Conservation (phyloP, 2,329 filamentous ascomycete genomes). For the Botrytis pseudocinerea region DNA sequence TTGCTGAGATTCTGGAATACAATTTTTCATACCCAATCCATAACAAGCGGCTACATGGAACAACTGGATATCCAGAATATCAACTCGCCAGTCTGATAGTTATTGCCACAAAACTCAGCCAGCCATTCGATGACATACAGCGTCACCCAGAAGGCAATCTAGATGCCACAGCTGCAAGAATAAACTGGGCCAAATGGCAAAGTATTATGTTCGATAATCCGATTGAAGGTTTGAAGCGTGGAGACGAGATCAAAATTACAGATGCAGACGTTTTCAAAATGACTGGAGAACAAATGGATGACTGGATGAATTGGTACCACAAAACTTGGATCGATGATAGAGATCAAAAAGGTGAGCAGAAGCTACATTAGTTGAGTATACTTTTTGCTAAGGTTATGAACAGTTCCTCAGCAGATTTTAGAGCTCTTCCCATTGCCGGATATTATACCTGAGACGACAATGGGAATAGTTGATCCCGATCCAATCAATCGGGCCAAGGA, state of each 20-base stretch:
- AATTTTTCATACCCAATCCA: constrained; percentile 59
- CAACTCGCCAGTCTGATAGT: constrained; percentile 70
- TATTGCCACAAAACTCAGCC: constrained; percentile 75
- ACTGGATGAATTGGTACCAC: constrained; percentile 80
- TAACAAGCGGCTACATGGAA: constrained; percentile 45
- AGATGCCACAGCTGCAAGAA: constrained; percentile 58
- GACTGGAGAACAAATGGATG: constrained; percentile 62
- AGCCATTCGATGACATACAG: constrained; percentile 65
- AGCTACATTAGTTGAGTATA: background rate
- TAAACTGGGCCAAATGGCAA: constrained; percentile 76
- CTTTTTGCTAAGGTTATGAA: constrained; percentile 16
- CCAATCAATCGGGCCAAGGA: constrained; percentile 31
- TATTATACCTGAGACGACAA: constrained; percentile 20
- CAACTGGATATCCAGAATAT: constrained; percentile 70
- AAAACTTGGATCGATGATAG: constrained; percentile 58
- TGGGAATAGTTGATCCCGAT: constrained; percentile 36
- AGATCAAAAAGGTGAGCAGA: constrained; percentile 43
- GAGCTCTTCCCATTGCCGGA: constrained; percentile 42
- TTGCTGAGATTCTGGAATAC: constrained; percentile 48
- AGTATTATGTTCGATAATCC: constrained; percentile 46
- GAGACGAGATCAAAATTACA: constrained; percentile 54
- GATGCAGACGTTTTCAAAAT: constrained; percentile 65
- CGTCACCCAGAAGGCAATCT: constrained; percentile 51
- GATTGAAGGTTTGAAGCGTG: constrained; percentile 41
- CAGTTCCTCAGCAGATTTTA: constrained; percentile 41